These are phyloP conservation scores for Euphrasia arctica DNA, from an alignment of 305 asterid genomes.

Conservation along the genomic window DNA sequence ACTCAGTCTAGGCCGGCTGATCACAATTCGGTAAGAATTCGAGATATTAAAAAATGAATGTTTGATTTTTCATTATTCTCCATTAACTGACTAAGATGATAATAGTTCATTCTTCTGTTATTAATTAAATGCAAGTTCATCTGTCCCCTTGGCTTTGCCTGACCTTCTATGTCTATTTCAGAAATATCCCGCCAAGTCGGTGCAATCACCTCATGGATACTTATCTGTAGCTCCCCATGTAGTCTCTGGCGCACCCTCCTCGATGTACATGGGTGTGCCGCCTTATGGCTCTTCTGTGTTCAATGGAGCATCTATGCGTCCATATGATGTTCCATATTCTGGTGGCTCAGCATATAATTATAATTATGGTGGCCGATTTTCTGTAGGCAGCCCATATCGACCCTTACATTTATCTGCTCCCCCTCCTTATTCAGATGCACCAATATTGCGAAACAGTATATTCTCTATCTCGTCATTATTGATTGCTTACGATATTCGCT, in stretches of 20 bases:
- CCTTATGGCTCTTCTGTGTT: conserved; percentile 79
- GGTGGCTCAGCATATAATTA: conserved; percentile 84
- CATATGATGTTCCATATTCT: conserved; percentile 77
- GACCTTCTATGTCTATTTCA: conserved; percentile 28
- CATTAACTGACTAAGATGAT: background rate
- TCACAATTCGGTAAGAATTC: conserved; percentile 62
- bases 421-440: conserved; percentile 70
- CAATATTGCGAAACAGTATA: conserved; percentile 56
- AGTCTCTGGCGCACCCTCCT: conserved; percentile 63
- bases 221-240: conserved; percentile 60
- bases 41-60: background rate
- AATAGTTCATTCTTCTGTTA: background rate
- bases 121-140: background rate
- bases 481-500: conserved; percentile 5
- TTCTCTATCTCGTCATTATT: conserved; percentile 1
- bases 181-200: conserved; percentile 66
- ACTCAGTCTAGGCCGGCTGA: conserved; percentile 95
- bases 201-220: conserved; percentile 70
- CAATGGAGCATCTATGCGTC: conserved; percentile 65
- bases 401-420: conserved; percentile 68
- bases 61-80: background rate
- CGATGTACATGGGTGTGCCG: conserved; percentile 77
- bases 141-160: background rate
- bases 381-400: conserved; percentile 82
- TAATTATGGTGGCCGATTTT: conserved; percentile 67